Base-by-base conservation (phyloP, 169 alveolate genomes). In the Babesia bovis region DNA sequence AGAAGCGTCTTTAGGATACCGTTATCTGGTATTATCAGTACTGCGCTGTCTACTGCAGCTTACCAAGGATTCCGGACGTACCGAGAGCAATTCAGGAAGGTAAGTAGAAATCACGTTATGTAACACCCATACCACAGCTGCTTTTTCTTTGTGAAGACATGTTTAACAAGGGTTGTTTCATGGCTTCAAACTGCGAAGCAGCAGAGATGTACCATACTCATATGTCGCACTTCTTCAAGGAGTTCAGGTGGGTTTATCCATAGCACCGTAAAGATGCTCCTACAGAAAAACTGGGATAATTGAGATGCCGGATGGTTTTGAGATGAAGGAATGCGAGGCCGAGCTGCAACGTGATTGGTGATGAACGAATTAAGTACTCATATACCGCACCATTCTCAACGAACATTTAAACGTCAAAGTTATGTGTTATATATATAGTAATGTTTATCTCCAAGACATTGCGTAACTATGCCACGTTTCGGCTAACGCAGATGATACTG, bases 1-100 rank as follows among this genome's bases (percentile, higher is more conserved):
- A 28, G 30, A 32, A 71, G 2, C 2, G 79, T 77, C n/a, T 52
- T 77, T 56, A 63, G 45, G 66, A 66, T 30, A n/a, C 61, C 76
- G 30, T 25, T 77, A 32, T 38, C 85, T 4, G 60, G 73, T 15
- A 38, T 77, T 17, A 50, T 77, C 28, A 30, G 60, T 2, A 77
- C 85, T 13, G 61, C 76, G 9, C 13, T 77, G 66, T 38, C 41
- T 10, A 38, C 38, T 0, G 68, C 75, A n/a, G 75, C 61, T 5
- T 51, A 59, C 49, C 28, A 56, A 49, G 35, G 67, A 36, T 15
- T 52, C 2, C 44, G 21, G 17, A 12, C 72, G 3, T 77, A 77
- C 79, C 45, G 56, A 23, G 38, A 51, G 63, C 85, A 77, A 45
- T 77, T 77, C 72, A 47, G 3, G 25, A 77, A 77, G 85, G 85